Base-by-base conservation (phyloP, 352 stramenopile genomes). In the Thraustochytrium striatum region DNA sequence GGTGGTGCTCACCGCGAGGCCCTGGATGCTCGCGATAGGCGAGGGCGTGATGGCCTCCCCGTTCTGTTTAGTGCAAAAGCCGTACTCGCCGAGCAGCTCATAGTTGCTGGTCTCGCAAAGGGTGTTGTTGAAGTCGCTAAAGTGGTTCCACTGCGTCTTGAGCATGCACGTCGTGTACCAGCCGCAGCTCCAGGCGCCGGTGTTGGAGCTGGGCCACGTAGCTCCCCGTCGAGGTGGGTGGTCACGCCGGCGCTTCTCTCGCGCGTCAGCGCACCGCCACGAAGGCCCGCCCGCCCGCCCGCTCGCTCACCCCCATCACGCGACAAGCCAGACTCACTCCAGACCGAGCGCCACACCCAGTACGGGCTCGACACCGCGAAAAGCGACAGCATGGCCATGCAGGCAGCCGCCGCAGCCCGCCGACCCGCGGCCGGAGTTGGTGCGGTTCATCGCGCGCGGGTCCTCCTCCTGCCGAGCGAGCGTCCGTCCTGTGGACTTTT, bases 61-160 rank as follows among this genome's bases (percentile, higher is more conserved):
- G 35, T 30, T 38, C 3, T 75, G 11, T 25, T 16, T 25, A 16
- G 47, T 55, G 65, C 65, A 75, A 61, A 75, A 75, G 44, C 65
- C 65, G 30, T 70, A 75, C 11, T 70, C 11, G 16, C 65, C 65
- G 3, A 75, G 39, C 35, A 61, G 33, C 0, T 58, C 32, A 32
- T 38, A 75, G 35, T 32, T 43, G 16, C 30, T 21, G 16, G 11
- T 43, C n/a, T 58, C 19, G 65, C 65, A 75, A 3, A 38, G 33
- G n/a, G 65, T 62, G 65, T 68, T 68, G 65, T 75, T 61, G 36
- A 75, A 70, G 25, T 75, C 44, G 32, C 19, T n/a, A 25, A 62
- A 75, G 11, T 72, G 9, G 50, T 75, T 75, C 65, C 65, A 75
- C 36, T 75, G 65, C 39, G 43, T 39, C 19, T 5, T 44, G 5